Base-by-base conservation (phyloP, 306 rosid species). In the Cucurbita argyrosperma region DNA sequence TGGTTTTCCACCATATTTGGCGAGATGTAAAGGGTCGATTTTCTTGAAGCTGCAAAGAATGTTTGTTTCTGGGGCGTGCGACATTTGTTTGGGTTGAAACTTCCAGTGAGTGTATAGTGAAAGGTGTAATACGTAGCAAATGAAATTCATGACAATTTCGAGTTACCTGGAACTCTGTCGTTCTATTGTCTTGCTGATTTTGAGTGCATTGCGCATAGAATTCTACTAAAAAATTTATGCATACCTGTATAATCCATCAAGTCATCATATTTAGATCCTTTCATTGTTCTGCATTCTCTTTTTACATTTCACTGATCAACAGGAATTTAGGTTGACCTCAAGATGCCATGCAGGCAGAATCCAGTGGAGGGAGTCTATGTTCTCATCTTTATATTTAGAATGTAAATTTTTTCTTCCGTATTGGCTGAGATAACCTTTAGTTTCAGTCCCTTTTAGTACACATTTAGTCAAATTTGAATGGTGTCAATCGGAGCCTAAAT, bases 1-100 rank as follows among this genome's bases (percentile, higher is more conserved):
- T 87, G 86, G 80, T 76, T 87, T 84, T 84, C 35, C 83, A 80
- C 78, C 78, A 78, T 76, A 78, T 80, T 51, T 51, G 80, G 79
- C 63, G 80, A 54, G 82, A 88, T 75, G 82, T 71, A 78, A 83
- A 71, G 71, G 75, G 74, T 74, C 76, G 80, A 82, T 74, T 65
- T 75, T 74, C 74, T 80, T 75, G 47, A 84, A 76, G 62, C 76
- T 68, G 82, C 39, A 77, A 67, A 65, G 71, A 43, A 65, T 2
- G 71, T 38, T 64, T 40, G 52, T 37, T 62, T 62, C 18, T 64
- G 52, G 30, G 71, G 71, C 51, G 71, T 18, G 23, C 23, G 64
- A 74, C 50, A 49, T 57, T 74, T 80, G 77, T 56, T 80, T 82
- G 79, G 82, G 85, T 85, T 84, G 84, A 82, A 70, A 35, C 60